Conservation (phyloP, 306 rosid genomes). For the Cicer bijugum region DNA sequence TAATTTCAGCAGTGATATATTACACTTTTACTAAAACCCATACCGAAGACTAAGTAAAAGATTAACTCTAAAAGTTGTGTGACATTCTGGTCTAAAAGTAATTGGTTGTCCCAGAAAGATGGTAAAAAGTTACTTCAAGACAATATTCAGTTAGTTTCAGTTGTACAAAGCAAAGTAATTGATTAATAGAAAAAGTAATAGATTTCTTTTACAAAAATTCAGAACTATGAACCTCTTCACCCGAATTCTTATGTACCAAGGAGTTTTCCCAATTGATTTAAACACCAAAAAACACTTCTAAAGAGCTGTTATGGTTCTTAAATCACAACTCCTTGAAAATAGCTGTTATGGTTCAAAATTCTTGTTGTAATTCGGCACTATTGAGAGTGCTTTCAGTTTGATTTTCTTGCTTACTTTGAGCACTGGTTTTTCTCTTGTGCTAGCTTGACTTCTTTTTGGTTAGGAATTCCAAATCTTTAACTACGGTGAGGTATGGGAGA, state of each 20-base stretch:
- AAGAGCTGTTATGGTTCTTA: neutral
- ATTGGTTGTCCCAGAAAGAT: neutral
- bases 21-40: neutral
- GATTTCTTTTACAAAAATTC: neutral
- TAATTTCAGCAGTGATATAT: neutral
- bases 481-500: neutral
- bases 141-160: neutral
- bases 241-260: neutral
- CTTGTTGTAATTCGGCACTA: neutral
- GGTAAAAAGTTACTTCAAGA: neutral
- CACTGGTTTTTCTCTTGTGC: neutral
- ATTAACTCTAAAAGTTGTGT: neutral
- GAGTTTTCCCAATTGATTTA: neutral
- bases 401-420: neutral
- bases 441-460: neutral
- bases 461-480: neutral
- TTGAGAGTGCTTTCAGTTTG: neutral
- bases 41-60: neutral
- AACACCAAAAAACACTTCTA: neutral
- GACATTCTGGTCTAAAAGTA: neutral
- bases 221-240: neutral
- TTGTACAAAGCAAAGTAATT: neutral
- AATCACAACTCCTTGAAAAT: neutral
- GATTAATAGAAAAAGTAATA: neutral
- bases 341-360: neutral